These are phyloP conservation scores for Gynochthodes officinalis DNA, from an alignment of 257 asterid species.

Conservation along the genomic window DNA sequence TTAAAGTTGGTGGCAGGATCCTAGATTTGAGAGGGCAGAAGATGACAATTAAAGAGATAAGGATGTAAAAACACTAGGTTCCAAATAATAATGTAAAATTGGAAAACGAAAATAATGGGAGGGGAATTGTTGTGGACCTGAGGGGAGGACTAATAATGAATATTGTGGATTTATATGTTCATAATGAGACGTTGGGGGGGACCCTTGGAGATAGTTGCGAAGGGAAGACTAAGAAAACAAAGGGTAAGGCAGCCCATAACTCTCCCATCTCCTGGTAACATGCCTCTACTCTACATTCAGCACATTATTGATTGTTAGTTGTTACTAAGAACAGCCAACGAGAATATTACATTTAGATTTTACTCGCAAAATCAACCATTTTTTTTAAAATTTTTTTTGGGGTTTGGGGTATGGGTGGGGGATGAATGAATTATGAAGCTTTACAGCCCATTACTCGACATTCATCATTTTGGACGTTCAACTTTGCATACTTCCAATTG, in stretches of 20 bases:
- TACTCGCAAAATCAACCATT: too few species aligned
- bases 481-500: not conserved
- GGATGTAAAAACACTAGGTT: not conserved
- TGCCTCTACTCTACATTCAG: constrained; percentile 7
- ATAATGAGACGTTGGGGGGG: constrained; percentile 4
- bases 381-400: too few species aligned
- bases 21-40: too few species aligned
- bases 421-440: too few species aligned
- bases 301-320: not conserved
- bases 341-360: too few species aligned
- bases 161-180: not conserved
- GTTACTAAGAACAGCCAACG: not conserved
- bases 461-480: not conserved
- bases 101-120: not conserved
- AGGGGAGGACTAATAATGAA: constrained; percentile 7
- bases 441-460: not conserved
- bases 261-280: constrained; percentile 20
- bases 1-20: too few species aligned
- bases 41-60: constrained; percentile 1
- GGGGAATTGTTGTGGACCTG: constrained; percentile 14
- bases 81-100: not conserved
- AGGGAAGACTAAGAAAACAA: not conserved
- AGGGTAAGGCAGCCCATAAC: constrained; percentile 26
- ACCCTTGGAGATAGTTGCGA: not conserved
- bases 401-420: too few species aligned